Percentiles rank a stretch among this genome's conserved stretches.
Conservation (phyloP, 805 yeast genomes). For the Naumovozyma castellii region DNA sequence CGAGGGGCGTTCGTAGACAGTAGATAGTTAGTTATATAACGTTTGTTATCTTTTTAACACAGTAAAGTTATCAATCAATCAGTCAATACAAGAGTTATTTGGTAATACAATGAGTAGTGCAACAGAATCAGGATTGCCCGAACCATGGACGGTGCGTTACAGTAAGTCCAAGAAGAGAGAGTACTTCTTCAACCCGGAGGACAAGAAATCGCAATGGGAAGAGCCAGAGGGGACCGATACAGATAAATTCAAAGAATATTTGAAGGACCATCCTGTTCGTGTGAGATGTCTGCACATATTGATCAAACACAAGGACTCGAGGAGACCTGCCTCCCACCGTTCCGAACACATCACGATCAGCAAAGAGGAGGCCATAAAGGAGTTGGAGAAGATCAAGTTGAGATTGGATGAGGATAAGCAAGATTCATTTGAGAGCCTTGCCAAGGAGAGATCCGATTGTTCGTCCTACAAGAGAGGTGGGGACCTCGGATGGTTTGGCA, state of each 20-base stretch:
- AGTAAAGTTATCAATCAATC: neutral
- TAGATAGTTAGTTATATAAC: neutral
- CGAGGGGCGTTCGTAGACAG: neutral
- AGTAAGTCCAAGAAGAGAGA: conserved; percentile 78
- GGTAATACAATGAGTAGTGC: neutral
- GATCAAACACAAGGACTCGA: conserved; percentile 70
- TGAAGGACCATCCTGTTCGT: conserved; percentile 50
- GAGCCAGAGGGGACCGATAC: conserved; percentile 79
- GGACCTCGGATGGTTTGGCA: conserved; percentile 81
- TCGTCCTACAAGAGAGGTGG: conserved; percentile 81
- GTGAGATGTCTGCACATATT: conserved; percentile 76
- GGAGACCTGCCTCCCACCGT: conserved; percentile 92
- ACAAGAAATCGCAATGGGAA: conserved; percentile 78
- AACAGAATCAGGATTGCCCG: conserved; percentile 63
- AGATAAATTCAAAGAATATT: conserved; percentile 46
- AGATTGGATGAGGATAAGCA: conserved; percentile 29
- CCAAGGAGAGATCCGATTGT: conserved; percentile 80
- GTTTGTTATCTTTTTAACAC: neutral
- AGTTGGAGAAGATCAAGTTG: conserved; percentile 48
- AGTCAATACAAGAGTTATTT: too few relatives aligned
- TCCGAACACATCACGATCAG: conserved; percentile 62
- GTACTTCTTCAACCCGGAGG: conserved; percentile 63
- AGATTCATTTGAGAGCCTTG: conserved; percentile 50
- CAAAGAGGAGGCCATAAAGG: conserved; percentile 74
- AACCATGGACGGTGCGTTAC: conserved; percentile 70